Percentiles rank a stretch among this genome's conserved stretches.
Conservation (phyloP, 176 grass and related monocot species). For the Poa pratensis region DNA sequence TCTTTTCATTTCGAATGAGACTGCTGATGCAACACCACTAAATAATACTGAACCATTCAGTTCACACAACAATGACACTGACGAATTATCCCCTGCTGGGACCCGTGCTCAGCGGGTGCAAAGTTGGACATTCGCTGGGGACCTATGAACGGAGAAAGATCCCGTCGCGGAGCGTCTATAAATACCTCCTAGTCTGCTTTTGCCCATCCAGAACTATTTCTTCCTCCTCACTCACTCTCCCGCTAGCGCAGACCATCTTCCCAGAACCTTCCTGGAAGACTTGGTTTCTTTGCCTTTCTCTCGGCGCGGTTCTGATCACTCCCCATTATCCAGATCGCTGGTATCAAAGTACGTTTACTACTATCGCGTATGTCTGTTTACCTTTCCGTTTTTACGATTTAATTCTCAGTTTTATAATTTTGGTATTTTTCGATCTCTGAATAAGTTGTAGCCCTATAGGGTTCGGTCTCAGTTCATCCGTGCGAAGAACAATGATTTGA, state of each 20-base stretch:
- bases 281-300: neutral
- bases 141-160: neutral
- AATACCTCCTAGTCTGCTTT: neutral
- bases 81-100: neutral
- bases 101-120: neutral
- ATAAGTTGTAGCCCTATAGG: neutral
- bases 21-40: neutral
- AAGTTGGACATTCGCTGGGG: neutral
- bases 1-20: conserved; percentile 18
- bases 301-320: neutral
- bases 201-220: conserved; percentile 2
- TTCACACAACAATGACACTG: neutral
- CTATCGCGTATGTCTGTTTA: neutral
- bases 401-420: neutral
- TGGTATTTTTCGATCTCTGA: neutral
- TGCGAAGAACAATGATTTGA: neutral
- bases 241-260: neutral
- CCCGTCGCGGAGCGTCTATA: neutral
- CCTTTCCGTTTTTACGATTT: neutral
- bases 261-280: conserved; percentile 17
- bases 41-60: neutral
- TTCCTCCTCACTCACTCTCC: conserved; percentile 22
- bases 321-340: neutral
- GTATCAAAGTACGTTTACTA: conserved; percentile 1
- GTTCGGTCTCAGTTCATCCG: neutral